A percentile compares a stretch with the other conserved stretches of the same genome.
Conservation (phyloP, 495 filamentous ascomycete genomes). For the Talaromyces thailandensis region DNA sequence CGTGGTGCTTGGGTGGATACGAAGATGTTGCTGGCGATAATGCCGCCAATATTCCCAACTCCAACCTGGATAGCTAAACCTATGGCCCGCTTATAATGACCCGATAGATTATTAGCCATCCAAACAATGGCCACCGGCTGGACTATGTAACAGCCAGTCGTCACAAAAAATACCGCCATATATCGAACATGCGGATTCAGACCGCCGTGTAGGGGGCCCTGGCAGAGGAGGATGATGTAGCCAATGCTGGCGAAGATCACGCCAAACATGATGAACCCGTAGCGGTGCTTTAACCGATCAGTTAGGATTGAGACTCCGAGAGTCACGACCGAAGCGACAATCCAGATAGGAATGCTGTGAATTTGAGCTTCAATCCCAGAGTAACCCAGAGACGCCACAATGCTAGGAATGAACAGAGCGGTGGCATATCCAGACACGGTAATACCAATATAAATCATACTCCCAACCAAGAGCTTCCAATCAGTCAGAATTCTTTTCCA, state of each 20-base stretch:
- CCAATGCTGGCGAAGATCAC: slow-evolving; percentile 28
- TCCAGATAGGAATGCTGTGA: slow-evolving; percentile 34
- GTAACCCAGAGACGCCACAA: slow-evolving; percentile 33
- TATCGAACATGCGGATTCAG: slow-evolving; percentile 23
- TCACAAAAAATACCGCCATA: slow-evolving; percentile 32
- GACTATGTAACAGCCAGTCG: slow-evolving; percentile 26
- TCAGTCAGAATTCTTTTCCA: slow-evolving; percentile 33
- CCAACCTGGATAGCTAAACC: slow-evolving; percentile 32
- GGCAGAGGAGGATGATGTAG: slow-evolving; percentile 30
- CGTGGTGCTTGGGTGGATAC: slow-evolving; percentile 26
- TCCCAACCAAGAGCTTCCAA: slow-evolving; percentile 43
- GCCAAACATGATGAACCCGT: slow-evolving; percentile 30
- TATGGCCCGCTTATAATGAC: slow-evolving; percentile 44
- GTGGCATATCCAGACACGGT: slow-evolving; percentile 34
- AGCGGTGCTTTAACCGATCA: slow-evolving; percentile 28
- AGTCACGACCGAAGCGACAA: slow-evolving; percentile 26
- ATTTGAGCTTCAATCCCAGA: slow-evolving; percentile 25
- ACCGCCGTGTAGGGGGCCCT: slow-evolving; percentile 5
- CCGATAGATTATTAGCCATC: slow-evolving; percentile 36
- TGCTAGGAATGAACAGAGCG: slow-evolving; percentile 37
- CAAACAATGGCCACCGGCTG: slow-evolving; percentile 32
- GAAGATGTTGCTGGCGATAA: slow-evolving; percentile 40
- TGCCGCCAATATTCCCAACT: slow-evolving; percentile 35
- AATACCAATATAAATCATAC: slow-evolving; percentile 31
- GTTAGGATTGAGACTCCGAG: slow-evolving; percentile 27